Conservation (phyloP, 2,329 filamentous ascomycete species). For the Metarhizium guizhouense region DNA sequence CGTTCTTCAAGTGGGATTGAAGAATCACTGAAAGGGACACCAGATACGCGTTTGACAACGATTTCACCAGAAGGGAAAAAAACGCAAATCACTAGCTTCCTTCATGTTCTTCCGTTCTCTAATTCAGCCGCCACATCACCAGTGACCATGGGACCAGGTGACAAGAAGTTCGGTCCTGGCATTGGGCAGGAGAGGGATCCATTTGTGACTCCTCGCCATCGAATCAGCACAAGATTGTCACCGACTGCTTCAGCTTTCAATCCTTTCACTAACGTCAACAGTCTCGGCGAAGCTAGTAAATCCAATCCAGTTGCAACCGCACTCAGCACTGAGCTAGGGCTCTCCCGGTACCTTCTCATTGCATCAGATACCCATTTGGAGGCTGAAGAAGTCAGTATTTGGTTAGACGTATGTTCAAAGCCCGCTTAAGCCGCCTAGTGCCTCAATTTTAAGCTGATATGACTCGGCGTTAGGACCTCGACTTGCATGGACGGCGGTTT, state of each 20-base stretch:
- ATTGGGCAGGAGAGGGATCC: constrained; percentile 39
- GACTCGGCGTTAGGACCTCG: constrained; percentile 27
- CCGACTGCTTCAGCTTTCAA: constrained; percentile 55
- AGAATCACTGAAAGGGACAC: constrained; percentile 53
- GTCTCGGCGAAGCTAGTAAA: constrained; percentile 12
- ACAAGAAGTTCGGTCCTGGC: constrained; percentile 15
- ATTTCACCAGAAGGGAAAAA: constrained; percentile 53
- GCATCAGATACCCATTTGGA: constrained; percentile 23
- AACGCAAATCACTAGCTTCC: constrained; percentile 26
- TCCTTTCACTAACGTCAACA: constrained; percentile 25
- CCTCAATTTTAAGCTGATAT: not conserved
- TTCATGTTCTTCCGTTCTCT: constrained; percentile 20
- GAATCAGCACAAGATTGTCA: constrained; percentile 40
- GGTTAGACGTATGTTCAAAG: constrained; percentile 32
- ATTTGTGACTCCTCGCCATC: constrained; percentile 35
- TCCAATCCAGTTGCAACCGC: constrained; percentile 20
- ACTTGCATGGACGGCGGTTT: constrained; percentile 20
- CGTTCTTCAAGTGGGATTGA: constrained; percentile 41
- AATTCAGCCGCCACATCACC: constrained; percentile 8
- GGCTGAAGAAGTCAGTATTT: constrained; percentile 30
- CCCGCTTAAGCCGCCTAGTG: not conserved
- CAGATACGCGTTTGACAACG: constrained; percentile 52
- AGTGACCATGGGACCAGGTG: constrained; percentile 14
- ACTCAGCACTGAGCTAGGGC: constrained; percentile 35
- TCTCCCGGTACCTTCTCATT: constrained; percentile 38